These are phyloP conservation scores for Aspergillus sclerotioniger DNA, from an alignment of 495 filamentous ascomycete genomes.

Conservation along the genomic window DNA sequence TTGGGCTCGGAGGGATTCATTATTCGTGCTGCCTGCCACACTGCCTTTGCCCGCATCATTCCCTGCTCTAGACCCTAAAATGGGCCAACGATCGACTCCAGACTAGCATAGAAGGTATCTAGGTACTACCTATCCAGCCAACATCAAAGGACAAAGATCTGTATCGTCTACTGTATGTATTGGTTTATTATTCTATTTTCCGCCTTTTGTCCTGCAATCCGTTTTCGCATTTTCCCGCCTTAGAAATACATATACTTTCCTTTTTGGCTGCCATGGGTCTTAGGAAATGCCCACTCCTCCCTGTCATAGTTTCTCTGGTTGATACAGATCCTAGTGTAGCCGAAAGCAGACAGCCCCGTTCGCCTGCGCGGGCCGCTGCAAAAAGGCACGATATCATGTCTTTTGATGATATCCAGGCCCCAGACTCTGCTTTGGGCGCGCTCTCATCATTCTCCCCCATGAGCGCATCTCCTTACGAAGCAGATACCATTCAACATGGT, in stretches of 20 bases:
- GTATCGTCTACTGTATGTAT: background rate
- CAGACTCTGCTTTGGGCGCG: background rate
- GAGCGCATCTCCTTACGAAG: background rate
- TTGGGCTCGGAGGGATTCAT: background rate
- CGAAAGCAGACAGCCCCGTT: slow-evolving; percentile 1
- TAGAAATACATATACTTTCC: background rate
- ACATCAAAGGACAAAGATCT: background rate
- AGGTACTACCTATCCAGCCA: too few species aligned
- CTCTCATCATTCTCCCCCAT: background rate
- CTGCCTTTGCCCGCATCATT: background rate
- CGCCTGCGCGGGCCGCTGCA: slow-evolving; percentile 10
- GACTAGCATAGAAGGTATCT: background rate
- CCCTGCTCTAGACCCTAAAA: background rate
- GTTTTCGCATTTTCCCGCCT: background rate
- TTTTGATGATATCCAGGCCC: background rate
- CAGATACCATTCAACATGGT: background rate
- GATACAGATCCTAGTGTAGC: background rate
- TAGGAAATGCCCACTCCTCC: background rate
- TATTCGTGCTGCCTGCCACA: background rate
- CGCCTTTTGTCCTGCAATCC: background rate
- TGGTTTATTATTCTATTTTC: background rate
- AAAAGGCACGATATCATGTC: background rate
- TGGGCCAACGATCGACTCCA: too few species aligned
- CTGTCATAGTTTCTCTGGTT: background rate
- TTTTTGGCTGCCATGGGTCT: background rate